A percentile compares a stretch with the other conserved stretches of the same genome.
Conservation (phyloP, 805 yeast genomes). For the Torulaspora maleeae region DNA sequence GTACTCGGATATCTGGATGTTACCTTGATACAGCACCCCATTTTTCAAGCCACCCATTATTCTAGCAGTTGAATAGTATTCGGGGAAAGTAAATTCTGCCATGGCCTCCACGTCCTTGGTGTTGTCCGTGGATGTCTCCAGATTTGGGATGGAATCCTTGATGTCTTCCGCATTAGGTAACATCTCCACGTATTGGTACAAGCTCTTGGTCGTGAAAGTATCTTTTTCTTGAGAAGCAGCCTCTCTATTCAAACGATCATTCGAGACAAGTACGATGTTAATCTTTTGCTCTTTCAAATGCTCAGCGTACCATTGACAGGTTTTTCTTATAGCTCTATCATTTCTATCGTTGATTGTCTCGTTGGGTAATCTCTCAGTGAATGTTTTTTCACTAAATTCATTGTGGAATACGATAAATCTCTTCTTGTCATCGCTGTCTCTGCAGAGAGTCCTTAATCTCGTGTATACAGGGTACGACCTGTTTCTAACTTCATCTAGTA, state of each 20-base stretch:
- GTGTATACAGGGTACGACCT: slow-evolving; percentile 83
- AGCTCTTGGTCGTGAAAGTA: slow-evolving; percentile 50
- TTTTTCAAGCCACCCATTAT: slow-evolving; percentile 86
- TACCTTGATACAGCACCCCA: slow-evolving; percentile 85
- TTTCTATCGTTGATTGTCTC: slow-evolving; percentile 86
- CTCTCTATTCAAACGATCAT: slow-evolving; percentile 63
- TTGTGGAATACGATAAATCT: slow-evolving; percentile 89
- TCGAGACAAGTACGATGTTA: slow-evolving; percentile 58
- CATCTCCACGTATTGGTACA: slow-evolving; percentile 64
- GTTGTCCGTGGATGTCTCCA: slow-evolving; percentile 34
- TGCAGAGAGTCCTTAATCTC: slow-evolving; percentile 71
- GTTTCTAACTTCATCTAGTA: slow-evolving; percentile 86
- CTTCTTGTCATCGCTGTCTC: slow-evolving; percentile 52
- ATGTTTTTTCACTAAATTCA: slow-evolving; percentile 76
- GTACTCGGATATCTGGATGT: slow-evolving; percentile 72
- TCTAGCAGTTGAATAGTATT: slow-evolving; percentile 74
- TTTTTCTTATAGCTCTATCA: slow-evolving; percentile 80
- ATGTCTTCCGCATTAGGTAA: slow-evolving; percentile 71
- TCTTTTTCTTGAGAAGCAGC: slow-evolving; percentile 46
- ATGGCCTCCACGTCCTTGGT: slow-evolving; percentile 24
- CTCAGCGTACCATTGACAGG: slow-evolving; percentile 62
- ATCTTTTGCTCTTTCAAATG: slow-evolving; percentile 53
- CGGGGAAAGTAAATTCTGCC: slow-evolving; percentile 62
- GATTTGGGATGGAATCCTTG: slow-evolving; percentile 69
- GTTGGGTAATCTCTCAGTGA: slow-evolving; percentile 50